Evolutionary conservation across 164 flowering plant species (phyloP).

Genomic region (Chimonanthus praecox): DNA sequence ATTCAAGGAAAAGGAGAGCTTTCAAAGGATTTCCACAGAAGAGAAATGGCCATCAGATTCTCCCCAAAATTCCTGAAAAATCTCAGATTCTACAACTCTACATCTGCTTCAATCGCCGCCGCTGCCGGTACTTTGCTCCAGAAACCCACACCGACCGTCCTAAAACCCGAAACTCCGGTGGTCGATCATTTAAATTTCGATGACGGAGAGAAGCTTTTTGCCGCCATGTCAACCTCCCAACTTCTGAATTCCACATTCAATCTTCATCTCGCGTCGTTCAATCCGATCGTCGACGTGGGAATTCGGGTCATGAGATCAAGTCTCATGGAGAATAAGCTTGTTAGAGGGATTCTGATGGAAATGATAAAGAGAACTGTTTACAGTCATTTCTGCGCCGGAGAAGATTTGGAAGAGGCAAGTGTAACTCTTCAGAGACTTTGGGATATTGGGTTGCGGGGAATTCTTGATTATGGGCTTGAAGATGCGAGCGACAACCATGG

Average conservation of each 20-base stretch:
- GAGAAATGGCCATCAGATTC: constrained; percentile 28
- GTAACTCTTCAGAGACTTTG: constrained; percentile 36
- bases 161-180: neutral
- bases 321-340: constrained; percentile 28
- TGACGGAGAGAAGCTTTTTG: constrained; percentile 42
- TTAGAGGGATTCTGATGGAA: constrained; percentile 26
- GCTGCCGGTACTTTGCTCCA: constrained; percentile 8
- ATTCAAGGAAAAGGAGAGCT: neutral
- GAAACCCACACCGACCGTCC: constrained; percentile 9
- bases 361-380: constrained; percentile 43
- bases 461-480: constrained; percentile 73
- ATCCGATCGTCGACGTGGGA: constrained; percentile 64
- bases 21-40: neutral
- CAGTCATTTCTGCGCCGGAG: constrained; percentile 81
- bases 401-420: constrained; percentile 39
- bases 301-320: constrained; percentile 59
- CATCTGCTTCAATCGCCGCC: constrained; percentile 15
- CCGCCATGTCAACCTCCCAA: constrained; percentile 36
- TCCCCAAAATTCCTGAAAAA: constrained; percentile 21
- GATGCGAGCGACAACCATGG: constrained; percentile 49
- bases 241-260: constrained; percentile 41
- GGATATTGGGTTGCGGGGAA: constrained; percentile 52
- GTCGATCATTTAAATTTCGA: constrained; percentile 25
- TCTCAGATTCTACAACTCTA: constrained; percentile 24
- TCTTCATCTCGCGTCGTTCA: constrained; percentile 45